Evolutionary conservation across 208 protist species (phyloP).

Genomic region (Trypanosoma grayi): DNA sequence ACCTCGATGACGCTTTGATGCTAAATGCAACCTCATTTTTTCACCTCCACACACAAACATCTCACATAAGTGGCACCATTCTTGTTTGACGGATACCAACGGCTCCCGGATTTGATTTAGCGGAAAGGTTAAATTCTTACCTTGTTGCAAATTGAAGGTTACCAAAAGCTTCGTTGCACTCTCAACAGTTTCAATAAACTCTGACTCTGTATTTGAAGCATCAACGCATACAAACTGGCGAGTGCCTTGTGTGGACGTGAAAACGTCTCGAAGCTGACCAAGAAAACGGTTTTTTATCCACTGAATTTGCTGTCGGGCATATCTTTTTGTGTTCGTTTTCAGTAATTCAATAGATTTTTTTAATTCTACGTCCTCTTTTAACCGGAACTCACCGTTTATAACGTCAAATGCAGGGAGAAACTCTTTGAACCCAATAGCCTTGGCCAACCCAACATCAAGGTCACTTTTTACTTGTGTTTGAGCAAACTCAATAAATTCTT

Average conservation of each 20-base stretch:
- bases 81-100: slow-evolving; percentile 34
- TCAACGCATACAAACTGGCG: slow-evolving; percentile 38
- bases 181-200: slow-evolving; percentile 17
- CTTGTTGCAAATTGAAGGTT: background rate
- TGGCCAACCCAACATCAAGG: slow-evolving; percentile 54
- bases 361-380: slow-evolving; percentile 20
- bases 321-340: slow-evolving; percentile 71
- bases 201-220: slow-evolving; percentile 8
- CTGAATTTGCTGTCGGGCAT: slow-evolving; percentile 72
- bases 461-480: slow-evolving; percentile 24
- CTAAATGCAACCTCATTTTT: slow-evolving; percentile 48
- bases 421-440: slow-evolving; percentile 84
- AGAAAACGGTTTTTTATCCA: slow-evolving; percentile 82
- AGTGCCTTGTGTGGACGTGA: slow-evolving; percentile 10
- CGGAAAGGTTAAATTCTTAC: slow-evolving; percentile 21
- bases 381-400: background rate
- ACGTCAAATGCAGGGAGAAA: slow-evolving; percentile 33
- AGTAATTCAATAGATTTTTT: slow-evolving; percentile 43
- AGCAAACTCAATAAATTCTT: slow-evolving; percentile 50
- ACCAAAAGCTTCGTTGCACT: slow-evolving; percentile 10
- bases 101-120: slow-evolving; percentile 1
- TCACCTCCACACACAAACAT: slow-evolving; percentile 50
- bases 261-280: slow-evolving; percentile 23
- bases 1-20: slow-evolving; percentile 65
- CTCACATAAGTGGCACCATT: slow-evolving; percentile 55